Percentiles rank a stretch among this genome's conserved stretches.
Conservation (phyloP, 352 stramenopile species). For the Saprolegnia diclina region DNA sequence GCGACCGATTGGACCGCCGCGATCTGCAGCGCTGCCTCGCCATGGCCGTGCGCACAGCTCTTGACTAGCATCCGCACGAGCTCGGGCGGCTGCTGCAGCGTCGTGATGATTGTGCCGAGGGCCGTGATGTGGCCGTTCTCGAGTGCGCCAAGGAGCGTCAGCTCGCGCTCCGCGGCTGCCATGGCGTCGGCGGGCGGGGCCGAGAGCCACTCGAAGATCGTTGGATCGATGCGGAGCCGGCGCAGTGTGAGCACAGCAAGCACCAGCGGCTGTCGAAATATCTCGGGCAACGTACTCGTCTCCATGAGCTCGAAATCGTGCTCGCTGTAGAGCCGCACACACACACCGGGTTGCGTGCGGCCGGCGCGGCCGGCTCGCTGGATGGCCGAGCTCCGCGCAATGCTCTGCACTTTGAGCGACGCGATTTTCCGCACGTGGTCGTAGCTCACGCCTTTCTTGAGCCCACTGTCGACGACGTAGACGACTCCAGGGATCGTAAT, state of each 20-base stretch:
- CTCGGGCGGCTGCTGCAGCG: conserved; percentile 30
- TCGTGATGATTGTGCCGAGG: conserved; percentile 27
- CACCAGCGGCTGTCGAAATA: conserved; percentile 31
- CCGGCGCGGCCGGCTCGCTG: conserved; percentile 43
- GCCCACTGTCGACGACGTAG: conserved; percentile 34
- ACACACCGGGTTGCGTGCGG: conserved; percentile 88
- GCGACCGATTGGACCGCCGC: conserved; percentile 28
- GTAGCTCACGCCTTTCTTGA: conserved; percentile 40
- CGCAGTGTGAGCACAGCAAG: conserved; percentile 30
- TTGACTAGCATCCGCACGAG: conserved; percentile 28
- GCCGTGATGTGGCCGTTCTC: conserved; percentile 20
- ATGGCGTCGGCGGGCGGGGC: conserved; percentile 28
- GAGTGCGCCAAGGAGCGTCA: conserved; percentile 27
- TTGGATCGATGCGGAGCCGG: conserved; percentile 27
- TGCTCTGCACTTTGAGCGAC: conserved; percentile 39
- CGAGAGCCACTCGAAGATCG: conserved; percentile 30
- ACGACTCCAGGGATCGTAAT: conserved; percentile 90
- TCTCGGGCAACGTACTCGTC: conserved; percentile 29
- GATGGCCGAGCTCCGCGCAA: conserved; percentile 41
- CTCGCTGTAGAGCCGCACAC: conserved; percentile 60
- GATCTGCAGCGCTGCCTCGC: conserved; percentile 27
- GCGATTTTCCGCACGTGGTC: conserved; percentile 54
- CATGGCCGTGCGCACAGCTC: conserved; percentile 9
- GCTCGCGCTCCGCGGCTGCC: conserved; percentile 25
- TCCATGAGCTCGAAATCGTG: conserved; percentile 35